Conservation (phyloP, 2,329 filamentous ascomycete genomes). For the Penicillium olsonii region DNA sequence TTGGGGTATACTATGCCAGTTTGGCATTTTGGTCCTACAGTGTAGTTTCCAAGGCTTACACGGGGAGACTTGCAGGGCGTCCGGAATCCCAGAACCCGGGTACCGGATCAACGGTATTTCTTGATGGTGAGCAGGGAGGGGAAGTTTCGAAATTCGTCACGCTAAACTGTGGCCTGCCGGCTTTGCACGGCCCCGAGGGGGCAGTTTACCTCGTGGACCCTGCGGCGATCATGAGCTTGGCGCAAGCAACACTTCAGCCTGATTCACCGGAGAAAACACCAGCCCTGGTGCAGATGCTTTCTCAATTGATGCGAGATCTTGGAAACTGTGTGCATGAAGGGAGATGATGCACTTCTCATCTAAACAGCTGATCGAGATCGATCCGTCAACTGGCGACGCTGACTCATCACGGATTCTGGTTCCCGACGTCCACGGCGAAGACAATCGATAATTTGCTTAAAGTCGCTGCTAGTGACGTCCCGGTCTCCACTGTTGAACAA, state of each 20-base stretch:
- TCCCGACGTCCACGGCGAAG: neutral
- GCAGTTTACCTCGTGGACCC: constrained; percentile 54
- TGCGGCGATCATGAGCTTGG: constrained; percentile 59
- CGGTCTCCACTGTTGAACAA: neutral
- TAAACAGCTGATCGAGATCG: too few species aligned
- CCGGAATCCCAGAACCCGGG: constrained; percentile 5
- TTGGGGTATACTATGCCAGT: constrained; percentile 69
- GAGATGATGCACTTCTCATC: too few species aligned
- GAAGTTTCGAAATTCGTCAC: constrained; percentile 60
- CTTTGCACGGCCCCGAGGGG: constrained; percentile 45
- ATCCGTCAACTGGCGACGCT: too few species aligned
- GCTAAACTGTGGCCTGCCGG: constrained; percentile 57
- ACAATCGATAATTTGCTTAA: neutral
- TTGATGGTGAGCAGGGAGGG: constrained; percentile 59
- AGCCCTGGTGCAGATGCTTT: constrained; percentile 68
- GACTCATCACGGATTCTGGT: neutral
- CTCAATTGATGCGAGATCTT: constrained; percentile 55
- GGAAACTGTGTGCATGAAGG: constrained; percentile 16
- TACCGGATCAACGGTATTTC: constrained; percentile 44
- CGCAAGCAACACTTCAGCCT: constrained; percentile 57
- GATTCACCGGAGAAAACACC: constrained; percentile 57
- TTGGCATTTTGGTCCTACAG: constrained; percentile 71
- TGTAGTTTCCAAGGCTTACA: constrained; percentile 54
- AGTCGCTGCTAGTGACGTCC: neutral
- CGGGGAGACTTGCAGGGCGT: constrained; percentile 31